Conservation (phyloP, 495 filamentous ascomycete species). For the Tuber microsphaerosporum region DNA sequence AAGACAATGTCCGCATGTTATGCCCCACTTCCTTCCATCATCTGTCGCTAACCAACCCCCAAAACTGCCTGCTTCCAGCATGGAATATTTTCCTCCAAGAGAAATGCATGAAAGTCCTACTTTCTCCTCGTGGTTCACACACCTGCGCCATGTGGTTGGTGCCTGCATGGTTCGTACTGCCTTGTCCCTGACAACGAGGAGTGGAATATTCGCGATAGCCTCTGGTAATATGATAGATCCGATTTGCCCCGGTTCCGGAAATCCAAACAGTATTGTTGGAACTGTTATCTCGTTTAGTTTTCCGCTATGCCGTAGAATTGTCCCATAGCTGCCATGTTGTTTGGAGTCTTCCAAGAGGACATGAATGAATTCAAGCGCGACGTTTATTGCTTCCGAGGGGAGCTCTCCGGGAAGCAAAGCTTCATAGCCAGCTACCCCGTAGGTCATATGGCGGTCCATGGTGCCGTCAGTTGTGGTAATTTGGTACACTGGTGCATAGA, state of each 20-base stretch:
- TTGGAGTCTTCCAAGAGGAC: background rate
- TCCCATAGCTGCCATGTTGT: background rate
- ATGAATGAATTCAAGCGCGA: background rate
- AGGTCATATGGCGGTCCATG: background rate
- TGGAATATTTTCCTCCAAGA: background rate
- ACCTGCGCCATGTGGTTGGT: background rate
- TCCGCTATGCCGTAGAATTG: background rate
- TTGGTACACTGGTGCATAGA: background rate
- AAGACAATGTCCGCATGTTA: background rate
- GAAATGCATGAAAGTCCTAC: background rate
- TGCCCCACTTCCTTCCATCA: background rate
- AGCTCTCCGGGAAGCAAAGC: background rate
- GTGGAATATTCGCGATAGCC: background rate
- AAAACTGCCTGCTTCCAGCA: background rate
- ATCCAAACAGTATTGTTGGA: background rate
- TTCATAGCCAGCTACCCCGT: background rate
- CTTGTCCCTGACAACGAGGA: background rate
- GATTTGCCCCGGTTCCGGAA: background rate
- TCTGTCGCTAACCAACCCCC: background rate
- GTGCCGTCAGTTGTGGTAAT: background rate
- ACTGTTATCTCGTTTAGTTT: background rate
- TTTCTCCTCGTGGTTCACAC: background rate
- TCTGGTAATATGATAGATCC: background rate
- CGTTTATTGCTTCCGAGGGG: background rate
- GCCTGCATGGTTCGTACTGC: background rate